phyloP scores from a whole-genome alignment of 352 stramenopile genomes.

The Phytophthora fragariaefolia region DNA sequence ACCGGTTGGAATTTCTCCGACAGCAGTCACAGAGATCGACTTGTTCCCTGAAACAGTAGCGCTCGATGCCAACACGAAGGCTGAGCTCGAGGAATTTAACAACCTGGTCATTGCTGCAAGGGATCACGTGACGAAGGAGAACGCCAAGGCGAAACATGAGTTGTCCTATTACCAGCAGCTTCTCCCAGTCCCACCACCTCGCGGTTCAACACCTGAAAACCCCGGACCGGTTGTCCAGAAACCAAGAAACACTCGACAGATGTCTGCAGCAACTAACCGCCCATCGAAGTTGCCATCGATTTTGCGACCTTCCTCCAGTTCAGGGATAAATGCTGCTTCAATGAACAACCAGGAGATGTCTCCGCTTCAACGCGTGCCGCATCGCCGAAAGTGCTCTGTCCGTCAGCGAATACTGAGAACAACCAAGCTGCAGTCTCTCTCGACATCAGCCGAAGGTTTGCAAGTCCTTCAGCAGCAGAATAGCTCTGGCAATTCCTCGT shows the following conservation, averaged over 20 bases:
- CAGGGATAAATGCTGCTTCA: neutral
- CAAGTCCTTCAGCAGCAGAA: slow-evolving; percentile 1
- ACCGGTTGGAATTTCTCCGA: neutral
- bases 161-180: slow-evolving; percentile 65
- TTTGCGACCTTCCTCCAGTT: slow-evolving; percentile 13
- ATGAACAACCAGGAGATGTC: slow-evolving; percentile 25
- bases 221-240: neutral
- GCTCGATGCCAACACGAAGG: slow-evolving; percentile 40
- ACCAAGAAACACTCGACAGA: slow-evolving; percentile 10
- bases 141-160: slow-evolving; percentile 51
- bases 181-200: slow-evolving; percentile 37
- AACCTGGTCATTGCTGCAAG: slow-evolving; percentile 54
- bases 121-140: slow-evolving; percentile 39
- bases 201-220: neutral
- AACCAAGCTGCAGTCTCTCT: slow-evolving; percentile 19
- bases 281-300: slow-evolving; percentile 32
- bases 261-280: slow-evolving; percentile 16
- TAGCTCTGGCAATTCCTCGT: neutral
- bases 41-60: slow-evolving; percentile 40
- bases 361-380: neutral
- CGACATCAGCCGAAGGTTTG: neutral
- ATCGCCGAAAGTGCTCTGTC: slow-evolving; percentile 3
- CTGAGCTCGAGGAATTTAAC: slow-evolving; percentile 66
- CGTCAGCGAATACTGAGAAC: slow-evolving; percentile 9
- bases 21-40: slow-evolving; percentile 15